Percentiles rank a stretch among this genome's conserved stretches.
These are phyloP conservation scores for Effrenium voratum DNA, from an alignment of 73 alveolate genomes.

Conservation along the genomic window DNA sequence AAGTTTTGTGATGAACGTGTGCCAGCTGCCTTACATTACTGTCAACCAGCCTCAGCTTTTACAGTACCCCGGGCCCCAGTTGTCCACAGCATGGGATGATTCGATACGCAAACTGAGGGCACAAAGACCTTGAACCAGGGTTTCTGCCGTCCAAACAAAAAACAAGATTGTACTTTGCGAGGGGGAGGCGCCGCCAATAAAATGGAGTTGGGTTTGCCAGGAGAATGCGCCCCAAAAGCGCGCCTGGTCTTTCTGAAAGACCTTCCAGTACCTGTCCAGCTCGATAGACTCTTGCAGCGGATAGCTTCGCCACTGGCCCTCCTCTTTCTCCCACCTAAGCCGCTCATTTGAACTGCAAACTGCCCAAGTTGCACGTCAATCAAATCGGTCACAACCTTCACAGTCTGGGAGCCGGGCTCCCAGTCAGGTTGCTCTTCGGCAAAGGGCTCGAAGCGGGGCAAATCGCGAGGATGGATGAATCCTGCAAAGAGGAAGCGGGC, in stretches of 20 bases:
- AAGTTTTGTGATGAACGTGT: too few species aligned
- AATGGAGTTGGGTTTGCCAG: too few species aligned
- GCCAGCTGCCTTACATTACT: too few species aligned
- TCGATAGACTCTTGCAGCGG: slow-evolving; percentile 53
- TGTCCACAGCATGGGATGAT: too few species aligned
- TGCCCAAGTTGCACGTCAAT: too few species aligned
- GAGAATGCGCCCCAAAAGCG: too few species aligned
- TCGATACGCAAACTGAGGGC: too few species aligned
- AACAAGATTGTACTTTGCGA: background rate
- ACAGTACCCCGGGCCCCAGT: too few species aligned
- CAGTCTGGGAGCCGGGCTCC: background rate
- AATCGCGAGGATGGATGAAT: slow-evolving; percentile 76
- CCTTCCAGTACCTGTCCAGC: slow-evolving; percentile 54
- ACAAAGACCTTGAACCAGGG: background rate
- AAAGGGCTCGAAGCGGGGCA: slow-evolving; percentile 51
- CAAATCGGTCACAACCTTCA: too few species aligned
- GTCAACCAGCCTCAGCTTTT: too few species aligned
- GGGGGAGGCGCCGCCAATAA: too few species aligned
- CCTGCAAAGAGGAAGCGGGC: background rate
- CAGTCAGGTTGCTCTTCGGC: slow-evolving; percentile 47
- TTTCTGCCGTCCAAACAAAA: background rate
- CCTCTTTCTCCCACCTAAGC: slow-evolving; percentile 86
- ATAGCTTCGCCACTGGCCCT: slow-evolving; percentile 72
- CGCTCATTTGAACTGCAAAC: too few species aligned
- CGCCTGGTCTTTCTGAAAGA: background rate